Percentiles rank a stretch among this genome's conserved stretches.
Evolutionary conservation across 2,329 filamentous ascomycete species (phyloP).

Genomic region (Arthrobotrys iridis): DNA sequence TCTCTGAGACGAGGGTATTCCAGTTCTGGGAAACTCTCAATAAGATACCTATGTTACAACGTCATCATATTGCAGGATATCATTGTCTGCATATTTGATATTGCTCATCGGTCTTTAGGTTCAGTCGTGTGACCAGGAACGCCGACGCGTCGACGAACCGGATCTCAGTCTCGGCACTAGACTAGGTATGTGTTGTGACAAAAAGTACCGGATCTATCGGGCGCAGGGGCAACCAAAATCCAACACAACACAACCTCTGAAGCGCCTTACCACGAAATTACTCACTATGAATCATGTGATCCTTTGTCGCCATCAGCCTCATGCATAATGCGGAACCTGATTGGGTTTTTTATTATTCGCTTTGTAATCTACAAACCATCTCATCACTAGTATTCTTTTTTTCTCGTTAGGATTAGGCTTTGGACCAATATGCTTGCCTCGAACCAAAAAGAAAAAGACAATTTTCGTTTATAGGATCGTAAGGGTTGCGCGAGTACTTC

Average conservation of each 20-base stretch:
- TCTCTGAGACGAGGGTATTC: background rate
- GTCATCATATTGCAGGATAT: conserved; percentile 19
- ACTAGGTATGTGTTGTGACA: too few relatives aligned
- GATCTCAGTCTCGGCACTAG: background rate
- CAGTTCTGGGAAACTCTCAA: background rate
- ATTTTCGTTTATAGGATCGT: background rate
- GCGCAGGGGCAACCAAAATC: conserved; percentile 18
- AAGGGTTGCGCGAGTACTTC: conserved; percentile 1
- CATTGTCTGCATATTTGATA: background rate
- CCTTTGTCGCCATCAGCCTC: background rate
- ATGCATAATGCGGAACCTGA: background rate
- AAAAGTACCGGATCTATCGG: conserved; percentile 17
- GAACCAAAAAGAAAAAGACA: conserved; percentile 2
- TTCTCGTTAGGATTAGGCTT: background rate
- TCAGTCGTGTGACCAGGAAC: background rate
- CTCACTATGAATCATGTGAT: conserved; percentile 52
- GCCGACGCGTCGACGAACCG: background rate
- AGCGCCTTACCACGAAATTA: conserved; percentile 16
- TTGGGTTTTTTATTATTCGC: background rate
- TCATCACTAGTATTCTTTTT: background rate
- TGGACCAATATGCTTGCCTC: background rate
- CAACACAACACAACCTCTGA: conserved; percentile 47
- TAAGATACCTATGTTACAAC: background rate
- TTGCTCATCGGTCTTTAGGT: background rate
- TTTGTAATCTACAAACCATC: background rate